Base-by-base conservation (phyloP, 1,139 yeast species). In the Hyphopichia buzzinii region DNA sequence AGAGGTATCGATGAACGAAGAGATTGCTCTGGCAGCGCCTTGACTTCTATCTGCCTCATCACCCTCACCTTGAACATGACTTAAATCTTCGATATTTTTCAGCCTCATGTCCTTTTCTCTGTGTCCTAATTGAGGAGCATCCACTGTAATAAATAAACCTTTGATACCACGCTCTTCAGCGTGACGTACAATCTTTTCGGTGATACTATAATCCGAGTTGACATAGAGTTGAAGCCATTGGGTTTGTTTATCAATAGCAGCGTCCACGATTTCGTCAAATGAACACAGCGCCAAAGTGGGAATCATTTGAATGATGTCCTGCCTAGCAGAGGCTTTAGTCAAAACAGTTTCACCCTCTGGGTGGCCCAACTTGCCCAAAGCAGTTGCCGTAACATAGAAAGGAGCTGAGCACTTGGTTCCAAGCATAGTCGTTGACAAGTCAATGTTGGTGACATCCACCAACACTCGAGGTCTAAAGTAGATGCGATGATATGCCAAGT, bases 151-250 rank as follows among this genome's bases (percentile, higher is more conserved):
- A 55, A 86, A 86, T 16, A 88, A 67, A 0, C 90, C 96, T 52
- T 81, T 82, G 51, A 84, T 70, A 0, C 96, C 95, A 33, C 88
- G 63, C 32, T 63, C 52, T 57, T 84, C 95, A 1, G 94, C 95
- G 14, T 33, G 36, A 4, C 29, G 31, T 11, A 33, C 32, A 13
- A 33, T 70, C 26, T 68, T 59, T 32, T 67, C 65, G 28, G 92
- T 81, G 32, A 84, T 54, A n/a, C 55, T 62, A 8, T 66, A 48
- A 44, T 74, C 75, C 8, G 81, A 66, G 52, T 87, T 87, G 36
- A 89, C 96, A 52, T 90, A 90, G 36, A 90, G 68, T 62, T 90
- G 97, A 57, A 81, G 80, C 97, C 97, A 90, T 55, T 87, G 94
- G 6, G 84, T 72, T 41, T 67, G 84, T 26, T 55, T 54, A 29